Evolutionary conservation across 441 rosid genomes (phyloP).

Genomic region (Biscutella laevigata): DNA sequence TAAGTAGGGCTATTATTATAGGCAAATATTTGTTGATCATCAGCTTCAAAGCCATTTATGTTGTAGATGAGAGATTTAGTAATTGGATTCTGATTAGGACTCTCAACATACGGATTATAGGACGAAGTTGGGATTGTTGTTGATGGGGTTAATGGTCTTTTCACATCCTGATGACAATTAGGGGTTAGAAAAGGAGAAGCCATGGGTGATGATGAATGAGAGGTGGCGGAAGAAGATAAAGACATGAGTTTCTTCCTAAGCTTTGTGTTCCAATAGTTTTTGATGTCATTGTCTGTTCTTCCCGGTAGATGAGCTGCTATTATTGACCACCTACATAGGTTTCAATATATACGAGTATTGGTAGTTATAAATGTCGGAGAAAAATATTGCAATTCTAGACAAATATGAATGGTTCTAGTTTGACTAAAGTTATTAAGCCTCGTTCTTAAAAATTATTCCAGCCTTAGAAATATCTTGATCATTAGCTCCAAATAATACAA

Average conservation of each 20-base stretch:
- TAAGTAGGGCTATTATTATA: conserved; percentile 19
- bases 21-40: conserved; percentile 20
- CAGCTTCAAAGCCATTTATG: conserved; percentile 24
- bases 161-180: conserved; percentile 16
- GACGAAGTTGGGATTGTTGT: conserved; percentile 26
- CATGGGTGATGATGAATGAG: conserved; percentile 27
- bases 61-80: conserved; percentile 29
- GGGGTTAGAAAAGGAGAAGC: conserved; percentile 19
- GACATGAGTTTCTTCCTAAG: conserved; percentile 55
- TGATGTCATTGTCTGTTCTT: conserved; percentile 57
- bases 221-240: conserved; percentile 33
- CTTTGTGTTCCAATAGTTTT: conserved; percentile 62
- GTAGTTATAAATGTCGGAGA: conserved; percentile 11
- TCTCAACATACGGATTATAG: conserved; percentile 33
- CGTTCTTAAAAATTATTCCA: no score
- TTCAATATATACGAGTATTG: not conserved
- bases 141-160: conserved; percentile 26
- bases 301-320: conserved; percentile 59
- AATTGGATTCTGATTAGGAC: conserved; percentile 18
- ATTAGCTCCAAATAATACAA: not conserved
- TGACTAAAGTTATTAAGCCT: conserved; percentile 11
- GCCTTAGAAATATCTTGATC: not conserved
- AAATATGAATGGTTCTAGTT: conserved; percentile 15
- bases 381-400: conserved; percentile 4
- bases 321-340: conserved; percentile 48